Base-by-base conservation (phyloP, 441 rosid genomes). In the Syzygium syzygioides region DNA sequence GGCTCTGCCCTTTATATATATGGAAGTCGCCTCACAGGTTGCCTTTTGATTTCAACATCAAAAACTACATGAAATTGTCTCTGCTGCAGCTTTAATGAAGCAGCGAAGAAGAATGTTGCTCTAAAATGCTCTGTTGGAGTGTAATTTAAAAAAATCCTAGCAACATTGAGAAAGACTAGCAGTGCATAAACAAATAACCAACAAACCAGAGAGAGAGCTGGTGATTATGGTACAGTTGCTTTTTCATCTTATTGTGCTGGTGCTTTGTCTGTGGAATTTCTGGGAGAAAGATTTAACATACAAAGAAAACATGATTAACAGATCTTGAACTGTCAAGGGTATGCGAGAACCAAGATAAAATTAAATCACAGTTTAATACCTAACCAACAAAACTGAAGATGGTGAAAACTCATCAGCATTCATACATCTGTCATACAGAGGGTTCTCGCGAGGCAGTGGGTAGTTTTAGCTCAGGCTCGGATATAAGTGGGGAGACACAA, bases 361-460 rank as follows among this genome's bases (percentile, higher is more conserved):
- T 37, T 37, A 20, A 71, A 71, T 37, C 80, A 71, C 3, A 37
- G 18, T 23, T 23, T 41, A 41, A 76, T 37, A 23, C 18, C 83
- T 20, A 23, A 37, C 52, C 52, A 37, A 37, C 52, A 76, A 76
- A 76, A 76, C n/a, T 23, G 3, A 76, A 37, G 83, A 20, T 76
- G n/a, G 28, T 76, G 83, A 76, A 76, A 76, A 52, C 3, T 84
- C 57, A n/a, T 84, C 41, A 4, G 25, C 64, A n/a, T 19, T 32
- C 66, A 55, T 37, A 41, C 17, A 3, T 56, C 37, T 15, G 59
- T 95, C 93, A 96, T 55, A 93, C 86, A 84, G 86, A 93, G 52
- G 99, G 98, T 92, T 97, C 99, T 91, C 99, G 93, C 45, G 90
- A 88, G 37, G 96, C 92, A 7, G 93, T 95, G 37, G 99, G 98